A percentile compares a stretch with the other conserved stretches of the same genome.
phyloP scores from a whole-genome alignment of 2,329 filamentous ascomycete species.

The Pseudocercospora macadamiae region DNA sequence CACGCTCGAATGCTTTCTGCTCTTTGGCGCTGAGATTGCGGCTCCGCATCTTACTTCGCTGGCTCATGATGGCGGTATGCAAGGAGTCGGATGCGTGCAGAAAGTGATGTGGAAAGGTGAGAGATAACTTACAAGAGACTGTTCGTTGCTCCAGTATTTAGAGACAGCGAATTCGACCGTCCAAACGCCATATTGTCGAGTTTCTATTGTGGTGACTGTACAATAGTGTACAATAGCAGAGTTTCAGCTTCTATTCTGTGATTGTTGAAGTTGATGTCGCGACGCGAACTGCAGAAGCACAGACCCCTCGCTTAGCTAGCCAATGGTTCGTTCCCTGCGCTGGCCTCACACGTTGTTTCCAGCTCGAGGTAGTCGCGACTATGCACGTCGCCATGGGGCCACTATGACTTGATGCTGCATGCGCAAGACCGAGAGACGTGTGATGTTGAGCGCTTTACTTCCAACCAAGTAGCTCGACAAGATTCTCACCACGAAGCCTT shows the following conservation, averaged over 20 bases:
- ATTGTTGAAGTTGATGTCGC: background rate
- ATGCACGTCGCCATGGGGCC: too few species aligned
- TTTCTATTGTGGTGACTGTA: constrained; percentile 1
- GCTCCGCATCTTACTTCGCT: background rate
- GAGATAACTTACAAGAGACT: constrained; percentile 38
- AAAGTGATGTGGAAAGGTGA: background rate
- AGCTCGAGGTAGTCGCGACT: too few species aligned
- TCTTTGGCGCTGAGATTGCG: background rate
- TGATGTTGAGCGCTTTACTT: too few species aligned
- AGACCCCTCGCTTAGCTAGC: too few species aligned
- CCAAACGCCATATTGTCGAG: constrained; percentile 45
- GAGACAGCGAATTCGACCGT: constrained; percentile 54
- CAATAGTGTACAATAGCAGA: constrained; percentile 2
- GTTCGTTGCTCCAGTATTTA: constrained; percentile 57
- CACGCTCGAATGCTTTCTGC: constrained; percentile 6
- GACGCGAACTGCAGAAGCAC: background rate
- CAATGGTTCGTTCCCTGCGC: too few species aligned
- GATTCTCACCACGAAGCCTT: too few species aligned
- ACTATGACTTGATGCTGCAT: too few species aligned
- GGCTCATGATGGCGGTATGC: background rate
- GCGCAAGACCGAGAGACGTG: too few species aligned
- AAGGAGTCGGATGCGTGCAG: background rate
- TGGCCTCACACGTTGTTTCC: too few species aligned
- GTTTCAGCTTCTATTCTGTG: too few species aligned
- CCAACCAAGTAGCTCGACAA: too few species aligned